Evolutionary conservation across 2,329 filamentous ascomycete genomes (phyloP), one percentile per base, ranked within the genome.

Genomic region (Fusarium albosuccineum): DNA sequence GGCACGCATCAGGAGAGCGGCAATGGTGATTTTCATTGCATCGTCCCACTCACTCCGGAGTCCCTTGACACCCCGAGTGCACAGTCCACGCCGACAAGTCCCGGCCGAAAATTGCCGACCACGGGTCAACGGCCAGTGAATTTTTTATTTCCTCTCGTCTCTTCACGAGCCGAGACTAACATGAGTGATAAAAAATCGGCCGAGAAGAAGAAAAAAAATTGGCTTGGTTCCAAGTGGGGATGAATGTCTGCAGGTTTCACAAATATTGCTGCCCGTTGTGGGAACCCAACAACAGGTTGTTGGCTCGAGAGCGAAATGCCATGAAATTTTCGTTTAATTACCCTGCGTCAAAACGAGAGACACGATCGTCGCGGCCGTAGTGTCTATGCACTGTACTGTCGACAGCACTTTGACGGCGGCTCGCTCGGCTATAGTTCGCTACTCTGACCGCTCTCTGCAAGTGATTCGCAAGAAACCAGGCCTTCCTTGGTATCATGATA

Each of bases 41-140:
- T 72, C 69, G 64, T 64, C 57, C 50, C 57, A 72, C 62, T 41
- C 27, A 45, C 34, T 27, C 48, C 65, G 56, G 65, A 58, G 39
- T 60, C 53, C 36, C 52, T 22, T 17, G 59, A 55, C 50, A 57
- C 51, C 22, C 64, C 49, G 60, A 56, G 29, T 52, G 50, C 48
- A 45, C 40, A 40, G 36, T 45, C 48, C 52, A 60, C 60, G 53
- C 53, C 64, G 57, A 60, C 62, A 64, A 69, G 58, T 70, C 57
- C 62, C 67, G 67, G 70, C 71, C 67, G 65, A 67, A 61, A 71
- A 70, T 49, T 69, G 64, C 70, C 70, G 64, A 67, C 59, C 56
- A 60, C 61, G 61, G 64, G 51, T 64, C 67, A 62, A 62, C 53
- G 57, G 56, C 53, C 59, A 54, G 57, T 39, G 46, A 17, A 39